phyloP scores from a whole-genome alignment of 2,329 filamentous ascomycete species.

The Exophiala sp. region DNA sequence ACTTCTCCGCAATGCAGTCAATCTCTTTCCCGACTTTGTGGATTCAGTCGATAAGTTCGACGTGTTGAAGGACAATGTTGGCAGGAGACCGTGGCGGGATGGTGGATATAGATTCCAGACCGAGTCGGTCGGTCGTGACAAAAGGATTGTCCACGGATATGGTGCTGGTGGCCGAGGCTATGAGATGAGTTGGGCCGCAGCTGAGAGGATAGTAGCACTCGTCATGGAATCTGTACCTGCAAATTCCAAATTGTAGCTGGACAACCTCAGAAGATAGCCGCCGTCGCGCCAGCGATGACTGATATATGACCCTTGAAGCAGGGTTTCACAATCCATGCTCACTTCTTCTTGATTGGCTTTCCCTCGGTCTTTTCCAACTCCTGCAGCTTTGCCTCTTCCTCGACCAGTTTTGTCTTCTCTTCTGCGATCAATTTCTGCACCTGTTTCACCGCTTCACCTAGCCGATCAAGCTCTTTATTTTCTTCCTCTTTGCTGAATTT shows the following conservation, averaged over 20 bases:
- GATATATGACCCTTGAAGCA: background rate
- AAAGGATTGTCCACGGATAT: conserved; percentile 53
- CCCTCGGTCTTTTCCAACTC: conserved; percentile 45
- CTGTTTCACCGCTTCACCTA: conserved; percentile 58
- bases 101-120: conserved; percentile 52
- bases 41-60: conserved; percentile 37
- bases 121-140: conserved; percentile 37
- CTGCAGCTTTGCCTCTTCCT: conserved; percentile 60
- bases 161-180: conserved; percentile 60
- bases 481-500: conserved; percentile 73
- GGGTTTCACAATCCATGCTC: background rate
- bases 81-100: conserved; percentile 43
- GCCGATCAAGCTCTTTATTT: conserved; percentile 62
- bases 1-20: conserved; percentile 45
- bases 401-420: conserved; percentile 61
- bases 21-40: conserved; percentile 40
- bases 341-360: conserved; percentile 28
- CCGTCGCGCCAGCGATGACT: background rate
- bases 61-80: conserved; percentile 46
- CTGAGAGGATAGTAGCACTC: conserved; percentile 31
- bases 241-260: conserved; percentile 3
- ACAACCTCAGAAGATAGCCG: background rate
- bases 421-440: conserved; percentile 60
- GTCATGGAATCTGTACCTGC: conserved; percentile 6
- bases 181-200: conserved; percentile 60